A percentile compares a stretch with the other conserved stretches of the same genome.
Evolutionary conservation across 768 basidiomycete species (phyloP).

Genomic region (Naganishia vaughanmartiniae): DNA sequence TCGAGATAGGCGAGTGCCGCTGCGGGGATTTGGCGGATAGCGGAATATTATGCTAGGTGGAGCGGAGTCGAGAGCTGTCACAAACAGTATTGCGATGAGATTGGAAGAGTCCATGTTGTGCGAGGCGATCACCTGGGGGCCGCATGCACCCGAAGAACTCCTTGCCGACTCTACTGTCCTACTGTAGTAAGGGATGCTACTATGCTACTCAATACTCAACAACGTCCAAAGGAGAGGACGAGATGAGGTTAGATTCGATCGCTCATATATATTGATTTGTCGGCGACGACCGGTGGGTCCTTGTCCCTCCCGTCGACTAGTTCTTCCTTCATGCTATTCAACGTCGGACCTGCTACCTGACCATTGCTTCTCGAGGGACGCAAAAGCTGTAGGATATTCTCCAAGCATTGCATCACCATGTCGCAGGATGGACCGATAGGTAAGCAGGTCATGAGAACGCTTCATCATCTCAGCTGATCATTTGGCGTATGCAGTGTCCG

Average conservation of each 20-base stretch:
- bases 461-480: not conserved
- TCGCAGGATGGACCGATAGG: not conserved
- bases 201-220: too few species aligned
- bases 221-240: too few species aligned
- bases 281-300: not conserved
- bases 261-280: not conserved
- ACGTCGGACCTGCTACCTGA: too few species aligned
- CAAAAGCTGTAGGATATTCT: not conserved
- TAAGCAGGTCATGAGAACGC: not conserved
- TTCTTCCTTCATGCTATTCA: too few species aligned
- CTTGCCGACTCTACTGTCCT: not conserved
- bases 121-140: not conserved
- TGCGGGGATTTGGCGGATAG: constrained; percentile 73
- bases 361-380: not conserved
- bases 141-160: not conserved
- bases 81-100: constrained; percentile 74
- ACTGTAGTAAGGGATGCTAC: too few species aligned
- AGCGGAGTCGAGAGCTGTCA: constrained; percentile 73
- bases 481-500: not conserved
- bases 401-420: not conserved
- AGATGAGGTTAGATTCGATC: not conserved
- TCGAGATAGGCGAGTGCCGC: constrained; percentile 68
- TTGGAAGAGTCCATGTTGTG: constrained; percentile 39
- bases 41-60: constrained; percentile 75
- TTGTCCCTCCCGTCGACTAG: too few species aligned